Percentiles rank a stretch among this genome's conserved stretches.
phyloP scores from a whole-genome alignment of 139 green algal genomes.

The Micractinium sp. region DNA sequence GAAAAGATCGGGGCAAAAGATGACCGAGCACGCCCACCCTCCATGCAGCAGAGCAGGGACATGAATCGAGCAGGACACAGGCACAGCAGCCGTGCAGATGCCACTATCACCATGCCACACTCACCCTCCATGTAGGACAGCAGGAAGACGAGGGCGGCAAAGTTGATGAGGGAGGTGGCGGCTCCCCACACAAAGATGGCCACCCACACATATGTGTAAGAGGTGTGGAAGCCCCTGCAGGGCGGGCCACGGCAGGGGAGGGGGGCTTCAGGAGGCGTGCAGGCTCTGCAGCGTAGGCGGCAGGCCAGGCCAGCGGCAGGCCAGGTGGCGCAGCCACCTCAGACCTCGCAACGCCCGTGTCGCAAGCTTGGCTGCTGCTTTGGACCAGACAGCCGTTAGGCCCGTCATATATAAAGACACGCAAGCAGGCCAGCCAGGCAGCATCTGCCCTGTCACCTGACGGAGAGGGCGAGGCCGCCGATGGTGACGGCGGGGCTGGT shows the following conservation, averaged over 20 bases:
- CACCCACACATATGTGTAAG: slow-evolving; percentile 28
- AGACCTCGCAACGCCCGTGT: no score
- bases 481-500: background rate
- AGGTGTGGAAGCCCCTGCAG: slow-evolving; percentile 19
- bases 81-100: background rate
- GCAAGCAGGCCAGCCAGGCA: background rate
- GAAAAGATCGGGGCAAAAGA: no score
- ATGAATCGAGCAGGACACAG: background rate
- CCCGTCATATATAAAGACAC: no score
- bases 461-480: background rate
- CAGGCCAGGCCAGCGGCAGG: no score
- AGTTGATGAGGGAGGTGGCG: slow-evolving; percentile 28
- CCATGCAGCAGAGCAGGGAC: background rate
- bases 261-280: background rate
- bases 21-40: no score
- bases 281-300: background rate
- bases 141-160: background rate
- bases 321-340: no score
- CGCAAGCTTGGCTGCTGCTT: no score
- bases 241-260: no score
- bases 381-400: no score
- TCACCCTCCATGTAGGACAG: background rate
- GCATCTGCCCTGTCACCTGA: background rate
- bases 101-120: no score
- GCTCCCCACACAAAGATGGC: slow-evolving; percentile 25